These are phyloP conservation scores for Penicillium chermesinum DNA, from an alignment of 495 filamentous ascomycete genomes.

Conservation along the genomic window DNA sequence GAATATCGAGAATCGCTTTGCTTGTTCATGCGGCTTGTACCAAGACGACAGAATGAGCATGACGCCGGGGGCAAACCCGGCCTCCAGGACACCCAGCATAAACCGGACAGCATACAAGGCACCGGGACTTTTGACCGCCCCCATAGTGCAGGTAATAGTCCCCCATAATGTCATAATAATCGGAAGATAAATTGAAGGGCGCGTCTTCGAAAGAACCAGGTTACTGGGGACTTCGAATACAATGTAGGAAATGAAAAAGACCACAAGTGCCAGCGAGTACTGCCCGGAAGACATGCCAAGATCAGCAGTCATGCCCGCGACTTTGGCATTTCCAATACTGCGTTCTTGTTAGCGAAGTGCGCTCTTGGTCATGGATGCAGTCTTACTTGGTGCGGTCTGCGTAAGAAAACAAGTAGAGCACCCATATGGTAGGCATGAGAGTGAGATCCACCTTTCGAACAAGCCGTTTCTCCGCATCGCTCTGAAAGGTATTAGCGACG, in stretches of 20 bases:
- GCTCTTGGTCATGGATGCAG: not conserved
- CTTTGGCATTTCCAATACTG: constrained; percentile 9
- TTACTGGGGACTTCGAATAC: constrained; percentile 17
- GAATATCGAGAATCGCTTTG: constrained; percentile 15
- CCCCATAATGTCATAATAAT: constrained; percentile 33
- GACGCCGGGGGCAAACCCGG: constrained; percentile 39
- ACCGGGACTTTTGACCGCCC: constrained; percentile 29
- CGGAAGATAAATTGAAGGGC: constrained; percentile 35
- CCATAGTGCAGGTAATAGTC: constrained; percentile 29
- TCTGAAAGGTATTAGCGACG: not conserved
- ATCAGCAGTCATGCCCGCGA: constrained; percentile 3
- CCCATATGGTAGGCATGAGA: not conserved
- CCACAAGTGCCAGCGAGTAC: not conserved
- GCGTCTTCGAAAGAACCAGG: constrained; percentile 33
- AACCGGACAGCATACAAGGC: constrained; percentile 33
- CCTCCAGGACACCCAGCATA: constrained; percentile 33
- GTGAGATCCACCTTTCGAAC: not conserved
- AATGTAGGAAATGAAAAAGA: constrained; percentile 1
- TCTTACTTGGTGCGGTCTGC: not conserved
- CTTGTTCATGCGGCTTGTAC: constrained; percentile 42
- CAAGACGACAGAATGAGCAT: constrained; percentile 39
- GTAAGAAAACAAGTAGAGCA: not conserved
- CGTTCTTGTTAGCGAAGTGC: not conserved
- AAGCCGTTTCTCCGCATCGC: not conserved
- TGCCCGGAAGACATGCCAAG: not conserved